Percentiles rank a stretch among this genome's conserved stretches.
Evolutionary conservation across 495 filamentous ascomycete species (phyloP).

Genomic region (Penicillium desertorum): DNA sequence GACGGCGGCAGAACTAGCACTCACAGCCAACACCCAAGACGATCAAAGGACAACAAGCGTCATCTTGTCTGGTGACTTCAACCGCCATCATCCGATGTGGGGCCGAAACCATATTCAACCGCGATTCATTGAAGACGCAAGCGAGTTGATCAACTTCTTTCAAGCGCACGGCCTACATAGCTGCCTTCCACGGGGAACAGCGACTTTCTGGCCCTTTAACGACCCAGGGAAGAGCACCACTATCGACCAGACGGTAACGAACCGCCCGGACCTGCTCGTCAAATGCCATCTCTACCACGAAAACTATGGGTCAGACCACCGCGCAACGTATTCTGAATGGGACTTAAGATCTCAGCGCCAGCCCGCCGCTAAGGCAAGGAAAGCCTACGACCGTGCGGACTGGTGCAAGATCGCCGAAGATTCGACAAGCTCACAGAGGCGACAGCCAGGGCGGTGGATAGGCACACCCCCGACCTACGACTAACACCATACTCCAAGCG

Average conservation of each 20-base stretch:
- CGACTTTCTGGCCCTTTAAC: constrained; percentile 22
- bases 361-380: constrained; percentile 15
- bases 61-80: constrained; percentile 11
- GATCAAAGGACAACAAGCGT: neutral
- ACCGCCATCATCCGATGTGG: constrained; percentile 13
- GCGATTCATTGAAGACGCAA: constrained; percentile 20
- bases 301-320: constrained; percentile 26
- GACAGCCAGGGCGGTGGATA: constrained; percentile 14
- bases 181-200: too few relatives aligned
- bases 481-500: constrained; percentile 28
- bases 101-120: neutral
- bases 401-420: constrained; percentile 25
- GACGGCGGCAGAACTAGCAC: constrained; percentile 4
- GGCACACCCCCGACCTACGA: constrained; percentile 10
- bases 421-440: constrained; percentile 15
- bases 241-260: constrained; percentile 15
- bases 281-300: constrained; percentile 27
- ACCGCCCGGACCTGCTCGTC: constrained; percentile 13
- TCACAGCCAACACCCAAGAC: neutral
- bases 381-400: constrained; percentile 28
- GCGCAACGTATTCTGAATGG: constrained; percentile 25
- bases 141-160: constrained; percentile 26
- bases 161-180: constrained; percentile 14
- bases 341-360: constrained; percentile 10
- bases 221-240: constrained; percentile 19